phyloP scores from a whole-genome alignment of 805 yeast genomes.

The Spathaspora boniae region DNA sequence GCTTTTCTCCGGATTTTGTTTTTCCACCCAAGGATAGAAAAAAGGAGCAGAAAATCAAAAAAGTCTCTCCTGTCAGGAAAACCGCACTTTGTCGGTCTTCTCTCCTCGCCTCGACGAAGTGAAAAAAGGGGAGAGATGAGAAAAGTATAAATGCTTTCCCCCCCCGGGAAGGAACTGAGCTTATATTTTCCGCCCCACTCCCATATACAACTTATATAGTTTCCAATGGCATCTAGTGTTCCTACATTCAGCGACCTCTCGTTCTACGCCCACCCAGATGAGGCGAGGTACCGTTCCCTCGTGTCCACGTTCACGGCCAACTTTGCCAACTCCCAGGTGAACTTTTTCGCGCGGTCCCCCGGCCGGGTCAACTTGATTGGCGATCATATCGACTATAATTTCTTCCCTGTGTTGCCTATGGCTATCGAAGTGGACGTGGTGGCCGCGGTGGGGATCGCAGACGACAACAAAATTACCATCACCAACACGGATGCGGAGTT shows the following conservation, averaged over 20 bases:
- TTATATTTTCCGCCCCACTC: conserved; percentile 2
- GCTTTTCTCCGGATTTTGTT: too few species aligned
- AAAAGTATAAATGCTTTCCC: too few species aligned
- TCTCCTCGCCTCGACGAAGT: too few species aligned
- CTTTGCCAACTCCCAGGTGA: conserved; percentile 28
- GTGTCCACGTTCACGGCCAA: conserved; percentile 17
- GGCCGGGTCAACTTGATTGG: conserved; percentile 75
- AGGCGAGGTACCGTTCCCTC: conserved; percentile 25
- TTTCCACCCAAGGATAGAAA: too few species aligned
- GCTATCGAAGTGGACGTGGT: conserved; percentile 64
- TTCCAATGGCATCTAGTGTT: conserved; percentile 17
- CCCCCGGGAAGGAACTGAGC: conserved; percentile 1
- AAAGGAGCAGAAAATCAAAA: too few species aligned
- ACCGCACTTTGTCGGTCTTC: too few species aligned
- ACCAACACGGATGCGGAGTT: conserved; percentile 35
- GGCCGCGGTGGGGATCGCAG: conserved; percentile 43
- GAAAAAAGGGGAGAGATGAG: too few species aligned
- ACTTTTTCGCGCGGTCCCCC: conserved; percentile 61
- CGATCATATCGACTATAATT: conserved; percentile 69
- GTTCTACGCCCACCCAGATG: conserved; percentile 33
- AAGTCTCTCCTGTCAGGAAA: too few species aligned
- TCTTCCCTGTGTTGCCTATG: conserved; percentile 68
- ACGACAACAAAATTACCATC: conserved; percentile 24
- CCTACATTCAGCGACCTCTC: conserved; percentile 33
- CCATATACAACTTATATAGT: too few species aligned